Evolutionary conservation across 2,329 filamentous ascomycete species (phyloP).

Genomic region (Penicillium hordei): DNA sequence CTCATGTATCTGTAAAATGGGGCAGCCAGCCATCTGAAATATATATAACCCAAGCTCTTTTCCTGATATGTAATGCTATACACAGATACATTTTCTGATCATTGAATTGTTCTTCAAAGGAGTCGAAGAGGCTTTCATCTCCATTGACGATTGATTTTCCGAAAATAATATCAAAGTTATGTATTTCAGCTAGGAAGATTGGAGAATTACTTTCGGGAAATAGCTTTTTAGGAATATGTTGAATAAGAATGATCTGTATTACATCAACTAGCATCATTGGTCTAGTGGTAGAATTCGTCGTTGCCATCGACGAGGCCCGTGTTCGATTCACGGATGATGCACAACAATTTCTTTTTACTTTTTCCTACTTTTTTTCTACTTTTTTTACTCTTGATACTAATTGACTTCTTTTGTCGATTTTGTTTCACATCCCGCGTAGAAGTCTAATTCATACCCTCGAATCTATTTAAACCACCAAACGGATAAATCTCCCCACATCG

Average conservation of each 20-base stretch:
- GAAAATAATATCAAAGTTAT: background rate
- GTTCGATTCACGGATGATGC: conserved; percentile 51
- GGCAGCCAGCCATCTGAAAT: background rate
- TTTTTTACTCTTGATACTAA: background rate
- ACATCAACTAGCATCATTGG: conserved; percentile 38
- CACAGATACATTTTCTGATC: background rate
- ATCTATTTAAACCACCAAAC: background rate
- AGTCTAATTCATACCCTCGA: background rate
- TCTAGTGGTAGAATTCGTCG: conserved; percentile 44
- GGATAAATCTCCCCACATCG: background rate
- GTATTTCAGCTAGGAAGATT: no score
- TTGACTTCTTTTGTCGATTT: background rate
- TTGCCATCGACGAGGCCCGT: conserved; percentile 48
- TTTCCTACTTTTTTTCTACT: no score
- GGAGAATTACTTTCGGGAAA: no score
- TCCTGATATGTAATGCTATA: background rate
- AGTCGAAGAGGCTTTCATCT: background rate
- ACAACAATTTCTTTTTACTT: conserved; percentile 23
- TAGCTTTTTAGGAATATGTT: background rate
- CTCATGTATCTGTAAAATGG: no score
- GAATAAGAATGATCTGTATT: accelerated
- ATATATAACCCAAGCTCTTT: background rate
- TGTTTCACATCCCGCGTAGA: background rate
- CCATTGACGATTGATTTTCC: accelerated
- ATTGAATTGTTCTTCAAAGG: background rate